Evolutionary conservation across 192 early-diverging fungal genomes (phyloP).

Genomic region (Backusella liffmaniae): DNA sequence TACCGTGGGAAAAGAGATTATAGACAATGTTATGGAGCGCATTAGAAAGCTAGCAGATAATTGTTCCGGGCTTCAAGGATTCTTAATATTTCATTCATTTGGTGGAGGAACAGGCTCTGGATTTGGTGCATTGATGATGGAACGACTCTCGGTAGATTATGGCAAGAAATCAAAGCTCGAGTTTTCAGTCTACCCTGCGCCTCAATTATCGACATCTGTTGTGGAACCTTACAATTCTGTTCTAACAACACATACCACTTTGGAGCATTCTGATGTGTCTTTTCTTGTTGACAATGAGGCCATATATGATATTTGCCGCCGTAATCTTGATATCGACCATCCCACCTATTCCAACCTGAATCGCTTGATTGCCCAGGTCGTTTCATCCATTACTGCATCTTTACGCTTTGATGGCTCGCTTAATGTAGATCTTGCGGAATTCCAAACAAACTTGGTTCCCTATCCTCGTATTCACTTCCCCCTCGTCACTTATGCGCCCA

Average conservation of each 20-base stretch:
- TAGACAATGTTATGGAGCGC: conserved; percentile 93
- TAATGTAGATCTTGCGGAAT: conserved; percentile 98
- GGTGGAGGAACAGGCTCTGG: conserved; percentile 97
- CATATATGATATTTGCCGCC: conserved; percentile 98
- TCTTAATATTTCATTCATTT: conserved; percentile 99
- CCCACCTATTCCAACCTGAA: conserved; percentile 98
- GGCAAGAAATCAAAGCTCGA: conserved; percentile 46
- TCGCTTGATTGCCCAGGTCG: conserved; percentile 97
- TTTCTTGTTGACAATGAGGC: conserved; percentile 99
- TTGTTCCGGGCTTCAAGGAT: conserved; percentile 97
- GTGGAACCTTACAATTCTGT: conserved; percentile 99
- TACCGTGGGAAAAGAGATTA: conserved; percentile 98
- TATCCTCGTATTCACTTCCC: conserved; percentile 99
- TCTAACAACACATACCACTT: conserved; percentile 97
- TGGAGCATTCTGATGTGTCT: conserved; percentile 98
- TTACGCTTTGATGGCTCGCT: conserved; percentile 98
- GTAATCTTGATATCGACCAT: conserved; percentile 95
- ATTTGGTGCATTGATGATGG: conserved; percentile 40
- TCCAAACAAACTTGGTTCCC: conserved; percentile 99
- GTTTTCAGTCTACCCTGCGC: conserved; percentile 99
- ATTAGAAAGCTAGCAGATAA: conserved; percentile 97
- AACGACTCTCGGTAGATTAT: conserved; percentile 43
- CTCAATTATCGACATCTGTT: conserved; percentile 94
- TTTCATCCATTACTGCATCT: conserved; percentile 98
- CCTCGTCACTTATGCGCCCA: conserved; percentile 94